Percentiles rank a stretch among this genome's conserved stretches.
Evolutionary conservation across 352 stramenopile genomes (phyloP).

Genomic region (Globisporangium viniferum): DNA sequence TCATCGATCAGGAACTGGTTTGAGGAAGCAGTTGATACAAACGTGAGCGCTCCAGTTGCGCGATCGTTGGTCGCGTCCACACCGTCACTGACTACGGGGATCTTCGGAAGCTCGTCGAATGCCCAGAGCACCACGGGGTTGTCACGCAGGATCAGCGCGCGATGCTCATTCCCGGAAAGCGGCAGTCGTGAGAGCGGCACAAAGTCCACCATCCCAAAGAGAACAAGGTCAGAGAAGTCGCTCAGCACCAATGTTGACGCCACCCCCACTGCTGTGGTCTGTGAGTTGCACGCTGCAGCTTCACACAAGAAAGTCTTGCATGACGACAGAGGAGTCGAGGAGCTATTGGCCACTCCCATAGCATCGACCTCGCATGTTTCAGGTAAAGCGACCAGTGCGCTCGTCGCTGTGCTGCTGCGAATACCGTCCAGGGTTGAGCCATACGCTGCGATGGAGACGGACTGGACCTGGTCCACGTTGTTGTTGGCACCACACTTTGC

Average conservation of each 20-base stretch:
- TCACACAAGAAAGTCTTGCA: conserved; percentile 35
- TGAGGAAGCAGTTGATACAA: conserved; percentile 10
- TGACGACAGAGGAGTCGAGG: not conserved
- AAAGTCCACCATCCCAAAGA: conserved; percentile 39
- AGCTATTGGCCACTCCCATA: conserved; percentile 5
- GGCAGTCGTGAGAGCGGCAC: conserved; percentile 39
- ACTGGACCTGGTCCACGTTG: conserved; percentile 23
- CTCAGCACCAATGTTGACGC: conserved; percentile 27
- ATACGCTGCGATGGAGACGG: conserved; percentile 47
- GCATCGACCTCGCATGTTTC: conserved; percentile 28
- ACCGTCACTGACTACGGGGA: conserved; percentile 17
- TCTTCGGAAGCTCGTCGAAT: conserved; percentile 40
- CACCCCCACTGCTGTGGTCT: conserved; percentile 13
- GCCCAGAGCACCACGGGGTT: conserved; percentile 59
- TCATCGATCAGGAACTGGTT: conserved; percentile 43
- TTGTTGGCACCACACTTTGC: conserved; percentile 28
- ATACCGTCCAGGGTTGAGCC: conserved; percentile 33
- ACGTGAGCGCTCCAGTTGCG: conserved; percentile 10
- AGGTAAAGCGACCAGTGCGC: conserved; percentile 9
- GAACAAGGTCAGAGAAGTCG: conserved; percentile 53
- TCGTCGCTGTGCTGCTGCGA: conserved; percentile 17
- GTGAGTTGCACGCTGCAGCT: conserved; percentile 26
- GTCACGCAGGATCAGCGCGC: conserved; percentile 49
- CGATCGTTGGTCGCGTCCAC: not conserved
- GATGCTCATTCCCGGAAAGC: conserved; percentile 48